Evolutionary conservation across 805 yeast genomes (phyloP).

Genomic region (Torulaspora franciscae): DNA sequence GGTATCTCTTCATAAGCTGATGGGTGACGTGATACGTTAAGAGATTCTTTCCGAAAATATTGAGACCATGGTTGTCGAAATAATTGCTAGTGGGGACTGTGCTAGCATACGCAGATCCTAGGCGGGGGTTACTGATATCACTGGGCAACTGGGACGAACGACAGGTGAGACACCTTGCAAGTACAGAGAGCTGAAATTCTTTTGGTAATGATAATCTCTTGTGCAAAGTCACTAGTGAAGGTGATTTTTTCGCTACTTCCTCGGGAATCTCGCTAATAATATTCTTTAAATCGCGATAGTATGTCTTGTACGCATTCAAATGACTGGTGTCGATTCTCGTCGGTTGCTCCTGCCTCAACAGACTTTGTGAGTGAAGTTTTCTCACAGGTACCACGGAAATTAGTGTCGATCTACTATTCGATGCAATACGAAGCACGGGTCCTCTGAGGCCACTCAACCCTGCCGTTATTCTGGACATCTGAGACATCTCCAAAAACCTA

Average conservation of each 20-base stretch:
- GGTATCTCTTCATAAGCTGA: slow-evolving; percentile 68
- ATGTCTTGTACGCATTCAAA: slow-evolving; percentile 24
- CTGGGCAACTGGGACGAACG: slow-evolving; percentile 35
- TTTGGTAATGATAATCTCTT: slow-evolving; percentile 64
- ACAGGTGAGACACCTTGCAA: slow-evolving; percentile 79
- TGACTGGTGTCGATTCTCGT: slow-evolving; percentile 11
- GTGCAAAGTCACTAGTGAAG: slow-evolving; percentile 75
- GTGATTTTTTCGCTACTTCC: slow-evolving; percentile 52
- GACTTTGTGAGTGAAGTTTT: neutral
- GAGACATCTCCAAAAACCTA: slow-evolving; percentile 8
- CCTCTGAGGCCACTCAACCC: slow-evolving; percentile 5
- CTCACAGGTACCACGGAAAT: neutral
- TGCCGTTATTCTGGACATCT: slow-evolving; percentile 9
- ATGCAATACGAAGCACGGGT: slow-evolving; percentile 1
- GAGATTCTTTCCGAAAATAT: slow-evolving; percentile 75
- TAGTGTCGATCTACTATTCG: neutral
- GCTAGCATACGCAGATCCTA: slow-evolving; percentile 23
- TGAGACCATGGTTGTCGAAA: slow-evolving; percentile 72
- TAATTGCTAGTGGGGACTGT: slow-evolving; percentile 40
- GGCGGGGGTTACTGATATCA: slow-evolving; percentile 13
- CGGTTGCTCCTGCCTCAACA: slow-evolving; percentile 4
- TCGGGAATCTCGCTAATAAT: slow-evolving; percentile 36
- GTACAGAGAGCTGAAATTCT: slow-evolving; percentile 53
- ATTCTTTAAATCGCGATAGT: slow-evolving; percentile 22
- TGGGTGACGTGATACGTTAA: slow-evolving; percentile 73